phyloP scores from a whole-genome alignment of 352 stramenopile species.

The Phytopythium oedochilum region DNA sequence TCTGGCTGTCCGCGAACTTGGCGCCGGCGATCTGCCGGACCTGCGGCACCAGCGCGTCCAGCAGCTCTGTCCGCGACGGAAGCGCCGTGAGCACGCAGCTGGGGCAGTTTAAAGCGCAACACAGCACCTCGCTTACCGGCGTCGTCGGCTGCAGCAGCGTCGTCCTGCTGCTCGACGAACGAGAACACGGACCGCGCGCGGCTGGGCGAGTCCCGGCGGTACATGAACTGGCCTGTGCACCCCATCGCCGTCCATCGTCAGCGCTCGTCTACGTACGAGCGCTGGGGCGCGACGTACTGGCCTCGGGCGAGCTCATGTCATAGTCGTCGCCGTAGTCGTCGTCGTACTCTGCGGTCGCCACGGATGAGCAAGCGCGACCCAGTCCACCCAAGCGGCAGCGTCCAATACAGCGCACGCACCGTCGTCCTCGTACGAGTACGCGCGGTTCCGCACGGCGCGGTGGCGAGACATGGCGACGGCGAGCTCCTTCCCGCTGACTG shows the following conservation, averaged over 20 bases:
- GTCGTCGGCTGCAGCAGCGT: slow-evolving; percentile 18
- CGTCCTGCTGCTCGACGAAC: slow-evolving; percentile 58
- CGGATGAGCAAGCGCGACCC: background rate
- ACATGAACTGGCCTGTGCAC: slow-evolving; percentile 71
- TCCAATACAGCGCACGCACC: slow-evolving; percentile 19
- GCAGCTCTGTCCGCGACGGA: slow-evolving; percentile 51
- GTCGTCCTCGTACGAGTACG: slow-evolving; percentile 88
- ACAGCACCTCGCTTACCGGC: slow-evolving; percentile 14
- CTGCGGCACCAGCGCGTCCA: slow-evolving; percentile 51
- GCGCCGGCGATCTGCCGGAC: slow-evolving; percentile 44
- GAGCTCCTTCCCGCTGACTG: no score
- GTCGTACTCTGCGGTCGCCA: slow-evolving; percentile 47
- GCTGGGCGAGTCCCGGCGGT: slow-evolving; percentile 75
- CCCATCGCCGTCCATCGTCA: background rate
- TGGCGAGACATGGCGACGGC: slow-evolving; percentile 84
- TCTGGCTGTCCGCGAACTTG: slow-evolving; percentile 52
- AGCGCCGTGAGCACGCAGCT: no score
- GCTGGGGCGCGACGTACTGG: slow-evolving; percentile 28
- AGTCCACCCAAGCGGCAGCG: background rate
- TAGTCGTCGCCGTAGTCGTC: slow-evolving; percentile 60
- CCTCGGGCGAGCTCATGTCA: slow-evolving; percentile 51
- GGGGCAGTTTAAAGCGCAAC: no score
- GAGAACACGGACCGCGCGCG: slow-evolving; percentile 74
- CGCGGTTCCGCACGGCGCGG: slow-evolving; percentile 81
- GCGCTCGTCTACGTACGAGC: no score